phyloP scores from a whole-genome alignment of 345 rosid genomes.

The Corchorus olitorius region DNA sequence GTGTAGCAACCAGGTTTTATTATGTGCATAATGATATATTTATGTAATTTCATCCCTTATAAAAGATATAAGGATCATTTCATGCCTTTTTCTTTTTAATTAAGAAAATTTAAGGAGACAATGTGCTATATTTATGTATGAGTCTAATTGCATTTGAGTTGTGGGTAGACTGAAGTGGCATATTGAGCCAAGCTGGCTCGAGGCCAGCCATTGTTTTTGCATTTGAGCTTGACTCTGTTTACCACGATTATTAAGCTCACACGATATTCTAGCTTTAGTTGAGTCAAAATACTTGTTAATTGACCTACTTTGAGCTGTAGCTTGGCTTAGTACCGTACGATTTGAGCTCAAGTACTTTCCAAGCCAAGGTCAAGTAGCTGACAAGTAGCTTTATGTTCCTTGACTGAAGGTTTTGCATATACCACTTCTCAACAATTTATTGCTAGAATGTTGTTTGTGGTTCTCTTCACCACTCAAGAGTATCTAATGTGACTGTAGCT shows the following conservation, averaged over 20 bases:
- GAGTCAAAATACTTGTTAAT: neutral
- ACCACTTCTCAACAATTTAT: neutral
- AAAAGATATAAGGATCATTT: neutral
- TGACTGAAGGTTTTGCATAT: neutral
- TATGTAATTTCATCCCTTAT: too few relatives aligned
- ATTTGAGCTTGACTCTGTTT: neutral
- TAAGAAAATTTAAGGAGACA: neutral
- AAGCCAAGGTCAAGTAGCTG: neutral
- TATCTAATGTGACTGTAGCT: neutral
- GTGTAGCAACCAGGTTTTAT: neutral
- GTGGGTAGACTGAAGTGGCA: neutral
- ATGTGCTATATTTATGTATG: neutral
- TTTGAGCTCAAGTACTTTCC: conserved; percentile 1
- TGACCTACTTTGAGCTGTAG: neutral
- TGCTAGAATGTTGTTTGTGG: neutral
- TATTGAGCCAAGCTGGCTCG: neutral
- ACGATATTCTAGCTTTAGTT: neutral
- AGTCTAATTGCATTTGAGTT: neutral
- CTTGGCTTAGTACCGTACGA: neutral
- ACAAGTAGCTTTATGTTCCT: neutral
- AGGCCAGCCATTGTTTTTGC: neutral
- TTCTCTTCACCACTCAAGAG: neutral
- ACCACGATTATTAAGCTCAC: neutral
- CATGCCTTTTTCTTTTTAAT: neutral
- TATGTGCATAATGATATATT: neutral